Evolutionary conservation across 2,329 filamentous ascomycete species (phyloP).

Genomic region (Aspergillus vadensis): DNA sequence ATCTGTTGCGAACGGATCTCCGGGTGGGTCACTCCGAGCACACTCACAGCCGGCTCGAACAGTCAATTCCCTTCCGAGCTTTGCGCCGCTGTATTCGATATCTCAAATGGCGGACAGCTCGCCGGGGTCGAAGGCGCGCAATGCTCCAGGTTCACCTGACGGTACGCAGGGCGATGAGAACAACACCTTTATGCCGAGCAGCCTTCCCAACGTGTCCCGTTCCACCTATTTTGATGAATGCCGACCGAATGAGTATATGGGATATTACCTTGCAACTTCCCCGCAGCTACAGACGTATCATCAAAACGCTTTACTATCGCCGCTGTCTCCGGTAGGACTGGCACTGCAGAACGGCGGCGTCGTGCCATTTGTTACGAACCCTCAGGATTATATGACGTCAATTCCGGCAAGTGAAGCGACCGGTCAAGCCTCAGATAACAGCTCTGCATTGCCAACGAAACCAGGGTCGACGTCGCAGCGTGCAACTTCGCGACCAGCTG

Average conservation of each 20-base stretch:
- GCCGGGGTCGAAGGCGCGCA: slow-evolving; percentile 33
- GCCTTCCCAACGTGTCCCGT: slow-evolving; percentile 36
- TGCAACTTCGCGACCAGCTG: slow-evolving; percentile 30
- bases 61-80: slow-evolving; percentile 40
- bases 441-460: slow-evolving; percentile 24
- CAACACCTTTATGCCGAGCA: slow-evolving; percentile 31
- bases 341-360: slow-evolving; percentile 42
- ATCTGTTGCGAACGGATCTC: slow-evolving; percentile 46
- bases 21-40: slow-evolving; percentile 47
- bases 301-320: slow-evolving; percentile 41
- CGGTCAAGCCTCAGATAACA: slow-evolving; percentile 28
- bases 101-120: slow-evolving; percentile 33
- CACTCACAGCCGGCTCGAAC: slow-evolving; percentile 54
- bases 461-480: slow-evolving; percentile 25
- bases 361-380: slow-evolving; percentile 34
- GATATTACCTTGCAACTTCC: slow-evolving; percentile 50
- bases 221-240: slow-evolving; percentile 41
- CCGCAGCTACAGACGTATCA: slow-evolving; percentile 46
- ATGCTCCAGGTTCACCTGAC: slow-evolving; percentile 38
- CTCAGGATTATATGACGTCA: slow-evolving; percentile 37
- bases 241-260: slow-evolving; percentile 46
- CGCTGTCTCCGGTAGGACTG: slow-evolving; percentile 42
- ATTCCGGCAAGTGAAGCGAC: slow-evolving; percentile 28
- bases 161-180: slow-evolving; percentile 38
- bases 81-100: slow-evolving; percentile 37